phyloP scores from a whole-genome alignment of 768 basidiomycete species.

The Termitomyces sp. region DNA sequence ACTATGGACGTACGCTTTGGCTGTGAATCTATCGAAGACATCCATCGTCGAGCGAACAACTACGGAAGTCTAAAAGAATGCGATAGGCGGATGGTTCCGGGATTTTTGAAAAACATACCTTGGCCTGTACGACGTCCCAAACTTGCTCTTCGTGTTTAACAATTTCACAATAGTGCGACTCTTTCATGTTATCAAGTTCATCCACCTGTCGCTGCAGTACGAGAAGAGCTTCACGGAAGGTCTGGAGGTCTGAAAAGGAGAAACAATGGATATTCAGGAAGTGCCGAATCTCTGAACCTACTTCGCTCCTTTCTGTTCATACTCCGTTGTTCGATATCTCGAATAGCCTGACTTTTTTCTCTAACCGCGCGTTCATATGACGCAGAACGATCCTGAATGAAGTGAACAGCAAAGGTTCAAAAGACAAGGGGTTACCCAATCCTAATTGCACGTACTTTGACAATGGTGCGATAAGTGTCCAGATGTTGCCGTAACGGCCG shows the following conservation, averaged over 20 bases:
- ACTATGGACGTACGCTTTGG: constrained; percentile 65
- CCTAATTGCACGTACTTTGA: constrained; percentile 43
- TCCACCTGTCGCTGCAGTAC: constrained; percentile 87
- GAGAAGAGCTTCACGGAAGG: constrained; percentile 77
- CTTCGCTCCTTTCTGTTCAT: constrained; percentile 85
- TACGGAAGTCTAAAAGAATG: constrained; percentile 56
- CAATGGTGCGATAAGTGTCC: constrained; percentile 70
- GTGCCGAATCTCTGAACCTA: constrained; percentile 29
- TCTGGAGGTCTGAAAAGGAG: constrained; percentile 65
- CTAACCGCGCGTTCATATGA: constrained; percentile 78
- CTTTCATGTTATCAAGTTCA: constrained; percentile 83
- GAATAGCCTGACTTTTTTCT: constrained; percentile 82
- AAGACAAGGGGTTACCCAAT: not conserved
- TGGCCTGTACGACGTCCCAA: constrained; percentile 89
- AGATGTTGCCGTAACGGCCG: constrained; percentile 83
- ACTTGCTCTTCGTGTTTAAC: constrained; percentile 91
- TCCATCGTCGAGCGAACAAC: constrained; percentile 90
- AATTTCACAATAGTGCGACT: constrained; percentile 81
- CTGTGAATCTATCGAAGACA: constrained; percentile 81
- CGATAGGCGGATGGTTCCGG: constrained; percentile 5
- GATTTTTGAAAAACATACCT: constrained; percentile 40
- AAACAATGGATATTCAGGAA: constrained; percentile 3
- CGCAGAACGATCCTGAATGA: constrained; percentile 69
- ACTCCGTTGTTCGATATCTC: constrained; percentile 78
- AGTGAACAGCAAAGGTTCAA: not conserved